Evolutionary conservation across 805 yeast species (phyloP), one percentile per base, ranked within the genome.

Genomic region (Ogataea degrootiae): DNA sequence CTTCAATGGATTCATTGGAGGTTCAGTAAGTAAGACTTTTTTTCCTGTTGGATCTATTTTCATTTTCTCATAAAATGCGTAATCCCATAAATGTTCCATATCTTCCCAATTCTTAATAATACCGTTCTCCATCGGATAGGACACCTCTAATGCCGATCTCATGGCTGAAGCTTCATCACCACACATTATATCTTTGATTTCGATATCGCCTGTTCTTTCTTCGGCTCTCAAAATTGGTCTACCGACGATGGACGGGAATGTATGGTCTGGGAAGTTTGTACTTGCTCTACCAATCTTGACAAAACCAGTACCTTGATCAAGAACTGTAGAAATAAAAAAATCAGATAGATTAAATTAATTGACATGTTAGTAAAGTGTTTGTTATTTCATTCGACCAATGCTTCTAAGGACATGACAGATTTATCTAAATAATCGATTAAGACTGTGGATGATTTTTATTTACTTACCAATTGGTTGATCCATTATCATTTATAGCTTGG

Each of bases 101-200:
- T 94, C 99, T 59, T 91, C 96, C 99, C 99, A 94, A 68, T 91
- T 89, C 63, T 83, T 85, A 65, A 94, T 92, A 60, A 94, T 88
- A 61, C 99, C 99, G 66, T 94, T 94, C 69, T 94, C 99, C 98
- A 94, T 91, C 12, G 99, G 99, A 62, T 94, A 94, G n/a, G 91
- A 83, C 48, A 94, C 81, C 69, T 94, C 96, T 50, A 94, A 76
- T 55, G 91, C 80, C 2, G 96, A 84, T 60, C 99, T 81, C 34
- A 87, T 96, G 26, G 86, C 86, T 55, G 87, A 80, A 42, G 99
- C 99, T 63, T 94, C 98, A 56, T 83, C 85, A 54, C 99, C 99
- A 61, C 97, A 91, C 99, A 94, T 94, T 59, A 94, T 88, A 65
- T 94, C 99, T 63, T 86, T 88, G 62, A 94, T 84, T 60, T 87